Base-by-base conservation (phyloP, 2,329 filamentous ascomycete genomes). In the Paraconiothyrium brasiliense region DNA sequence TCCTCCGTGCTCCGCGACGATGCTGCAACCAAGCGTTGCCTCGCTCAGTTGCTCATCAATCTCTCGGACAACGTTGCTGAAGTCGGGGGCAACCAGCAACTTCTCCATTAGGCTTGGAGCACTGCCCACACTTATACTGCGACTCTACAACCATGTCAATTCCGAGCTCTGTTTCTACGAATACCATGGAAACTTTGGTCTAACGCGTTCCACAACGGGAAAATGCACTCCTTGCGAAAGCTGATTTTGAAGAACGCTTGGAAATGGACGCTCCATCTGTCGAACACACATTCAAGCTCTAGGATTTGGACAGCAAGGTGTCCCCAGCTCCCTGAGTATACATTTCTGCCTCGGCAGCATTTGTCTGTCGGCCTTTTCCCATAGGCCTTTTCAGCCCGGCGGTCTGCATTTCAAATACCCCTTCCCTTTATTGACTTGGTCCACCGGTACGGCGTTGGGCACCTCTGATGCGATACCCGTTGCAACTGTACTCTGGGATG, bases 31-130 rank as follows among this genome's bases (percentile, higher is more conserved):
- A 99, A 99, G 84, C 90, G 95, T 61, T 99, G 95, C 79, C 89
- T 99, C 37, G 92, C 94, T n/a, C 95, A 98, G 80, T 89, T 99
- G 9, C 86, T 98, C 62, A 96, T 98, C 82, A 98, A 98, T 76
- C 87, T 99, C 58, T 96, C 93, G 10, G 95, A 98, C 80, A 94
- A 92, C 68, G 90, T 94, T 62, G 89, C 87, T 62, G 86, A 88
- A 61, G 69, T 75, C 22, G 65, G 72, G 22, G 76, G 74, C 61
- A 78, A 78, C 61, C 77, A 78, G 61, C 71, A 73, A 48, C 68
- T 77, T 30, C 73, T 79, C 61, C 77, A 78, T 56, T 78, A 65
- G 22, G 37, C 14, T 43, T 27, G 35, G 50, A 41, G 50, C 7
- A n/a, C 34, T 13, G 50, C 11, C 27, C 22, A 24, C 43, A 46